A percentile compares a stretch with the other conserved stretches of the same genome.
Evolutionary conservation across 2,329 filamentous ascomycete genomes (phyloP).

Genomic region (Tympanopsis confertula): DNA sequence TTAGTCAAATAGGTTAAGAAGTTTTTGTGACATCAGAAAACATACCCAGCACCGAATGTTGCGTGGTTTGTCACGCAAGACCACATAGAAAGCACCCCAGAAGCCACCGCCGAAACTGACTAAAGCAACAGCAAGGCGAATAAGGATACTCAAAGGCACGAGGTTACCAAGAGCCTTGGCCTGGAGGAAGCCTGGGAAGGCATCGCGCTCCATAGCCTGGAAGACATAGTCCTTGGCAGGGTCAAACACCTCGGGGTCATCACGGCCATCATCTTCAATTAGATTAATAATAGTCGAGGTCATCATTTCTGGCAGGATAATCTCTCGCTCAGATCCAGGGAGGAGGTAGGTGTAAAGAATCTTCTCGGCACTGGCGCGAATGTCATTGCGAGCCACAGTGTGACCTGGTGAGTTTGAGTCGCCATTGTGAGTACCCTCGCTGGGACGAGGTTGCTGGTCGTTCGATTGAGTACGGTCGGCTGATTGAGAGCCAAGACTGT

Average conservation of each 20-base stretch:
- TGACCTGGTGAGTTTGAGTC: conserved; percentile 76
- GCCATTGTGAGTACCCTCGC: conserved; percentile 48
- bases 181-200: conserved; percentile 91
- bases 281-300: conserved; percentile 73
- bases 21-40: conserved; percentile 6
- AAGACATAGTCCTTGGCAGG: conserved; percentile 98
- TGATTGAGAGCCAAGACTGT: conserved; percentile 38
- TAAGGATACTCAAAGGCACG: conserved; percentile 78
- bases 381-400: conserved; percentile 76
- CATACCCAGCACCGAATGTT: conserved; percentile 74
- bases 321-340: conserved; percentile 90
- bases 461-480: conserved; percentile 32
- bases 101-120: conserved; percentile 81
- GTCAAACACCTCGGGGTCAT: conserved; percentile 95
- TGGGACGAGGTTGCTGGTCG: conserved; percentile 46
- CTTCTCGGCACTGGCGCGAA: conserved; percentile 88
- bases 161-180: conserved; percentile 93
- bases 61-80: conserved; percentile 73
- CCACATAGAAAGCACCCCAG: conserved; percentile 87
- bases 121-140: conserved; percentile 75
- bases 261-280: conserved; percentile 82
- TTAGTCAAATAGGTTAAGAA: conserved; percentile 7
- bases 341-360: conserved; percentile 97
- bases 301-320: conserved; percentile 80
- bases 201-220: conserved; percentile 97